A percentile compares a stretch with the other conserved stretches of the same genome.
Conservation (phyloP, 495 filamentous ascomycete species). For the Talaromyces trachyspermus region DNA sequence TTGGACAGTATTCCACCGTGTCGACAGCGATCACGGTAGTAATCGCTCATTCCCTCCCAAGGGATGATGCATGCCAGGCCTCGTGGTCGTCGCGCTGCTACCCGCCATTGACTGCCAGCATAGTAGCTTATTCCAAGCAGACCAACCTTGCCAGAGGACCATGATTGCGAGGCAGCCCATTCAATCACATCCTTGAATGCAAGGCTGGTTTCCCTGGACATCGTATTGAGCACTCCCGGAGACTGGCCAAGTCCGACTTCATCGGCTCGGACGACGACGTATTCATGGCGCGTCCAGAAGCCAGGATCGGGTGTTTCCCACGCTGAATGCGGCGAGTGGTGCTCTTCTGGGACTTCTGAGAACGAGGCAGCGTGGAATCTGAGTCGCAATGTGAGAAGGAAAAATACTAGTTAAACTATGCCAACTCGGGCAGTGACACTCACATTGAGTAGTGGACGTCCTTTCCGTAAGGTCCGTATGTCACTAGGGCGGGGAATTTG, state of each 20-base stretch:
- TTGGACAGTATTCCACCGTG: constrained; percentile 62
- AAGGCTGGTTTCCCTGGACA: constrained; percentile 51
- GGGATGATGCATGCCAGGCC: constrained; percentile 54
- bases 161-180: constrained; percentile 54
- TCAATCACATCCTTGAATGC: constrained; percentile 57
- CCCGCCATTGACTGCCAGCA: constrained; percentile 57
- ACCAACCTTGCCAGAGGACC: constrained; percentile 56
- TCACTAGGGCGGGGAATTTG: constrained; percentile 30
- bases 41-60: constrained; percentile 66
- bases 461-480: constrained; percentile 56
- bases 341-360: constrained; percentile 43
- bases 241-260: constrained; percentile 53
- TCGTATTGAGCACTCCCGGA: constrained; percentile 51
- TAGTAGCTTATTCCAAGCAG: constrained; percentile 57
- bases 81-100: constrained; percentile 52
- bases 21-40: constrained; percentile 54
- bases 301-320: constrained; percentile 60
- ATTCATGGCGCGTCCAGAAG: constrained; percentile 56
- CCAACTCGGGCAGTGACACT: constrained; percentile 3
- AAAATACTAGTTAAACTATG: background rate
- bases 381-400: background rate
- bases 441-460: constrained; percentile 35
- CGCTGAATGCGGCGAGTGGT: constrained; percentile 41
- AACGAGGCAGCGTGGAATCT: constrained; percentile 36
- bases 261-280: constrained; percentile 53